phyloP scores from a whole-genome alignment of 2,329 filamentous ascomycete species.

The Aspergillus puulaauensis region DNA sequence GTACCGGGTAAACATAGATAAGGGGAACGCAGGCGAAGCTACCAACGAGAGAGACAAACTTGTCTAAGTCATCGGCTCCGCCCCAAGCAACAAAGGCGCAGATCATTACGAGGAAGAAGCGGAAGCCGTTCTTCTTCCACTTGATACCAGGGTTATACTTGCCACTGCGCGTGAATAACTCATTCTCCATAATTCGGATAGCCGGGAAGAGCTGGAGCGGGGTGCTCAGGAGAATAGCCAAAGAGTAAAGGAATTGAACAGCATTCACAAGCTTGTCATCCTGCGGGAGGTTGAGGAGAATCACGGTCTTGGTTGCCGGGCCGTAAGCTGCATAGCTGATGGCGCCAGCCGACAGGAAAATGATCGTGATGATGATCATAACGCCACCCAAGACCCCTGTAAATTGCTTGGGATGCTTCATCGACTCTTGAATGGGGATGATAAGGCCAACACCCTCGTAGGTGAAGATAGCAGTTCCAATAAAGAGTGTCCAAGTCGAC shows the following conservation, averaged over 20 bases:
- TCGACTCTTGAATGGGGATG: slow-evolving; percentile 96
- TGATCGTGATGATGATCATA: slow-evolving; percentile 90
- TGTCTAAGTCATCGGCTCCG: slow-evolving; percentile 89
- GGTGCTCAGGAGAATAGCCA: slow-evolving; percentile 93
- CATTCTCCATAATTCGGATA: slow-evolving; percentile 93
- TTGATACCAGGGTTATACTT: slow-evolving; percentile 99
- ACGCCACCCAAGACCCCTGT: slow-evolving; percentile 82
- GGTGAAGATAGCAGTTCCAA: slow-evolving; percentile 97
- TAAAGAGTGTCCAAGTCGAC: slow-evolving; percentile 93
- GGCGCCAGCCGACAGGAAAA: slow-evolving; percentile 89
- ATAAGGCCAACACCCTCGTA: slow-evolving; percentile 97
- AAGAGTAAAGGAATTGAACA: slow-evolving; percentile 95
- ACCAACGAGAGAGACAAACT: slow-evolving; percentile 93
- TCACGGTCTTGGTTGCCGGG: slow-evolving; percentile 91
- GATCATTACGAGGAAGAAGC: slow-evolving; percentile 85
- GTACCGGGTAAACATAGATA: slow-evolving; percentile 95
- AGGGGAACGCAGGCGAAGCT: slow-evolving; percentile 97
- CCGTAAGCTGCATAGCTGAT: slow-evolving; percentile 96
- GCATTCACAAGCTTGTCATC: slow-evolving; percentile 93
- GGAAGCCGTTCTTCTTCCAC: slow-evolving; percentile 98
- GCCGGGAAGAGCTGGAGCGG: slow-evolving; percentile 96
- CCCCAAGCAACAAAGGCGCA: slow-evolving; percentile 89
- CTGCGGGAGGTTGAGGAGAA: slow-evolving; percentile 93
- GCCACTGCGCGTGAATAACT: slow-evolving; percentile 87
- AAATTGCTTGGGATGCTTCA: slow-evolving; percentile 89